A percentile compares a stretch with the other conserved stretches of the same genome.
phyloP scores from a whole-genome alignment of 306 rosid species.

The Vigna radiata region DNA sequence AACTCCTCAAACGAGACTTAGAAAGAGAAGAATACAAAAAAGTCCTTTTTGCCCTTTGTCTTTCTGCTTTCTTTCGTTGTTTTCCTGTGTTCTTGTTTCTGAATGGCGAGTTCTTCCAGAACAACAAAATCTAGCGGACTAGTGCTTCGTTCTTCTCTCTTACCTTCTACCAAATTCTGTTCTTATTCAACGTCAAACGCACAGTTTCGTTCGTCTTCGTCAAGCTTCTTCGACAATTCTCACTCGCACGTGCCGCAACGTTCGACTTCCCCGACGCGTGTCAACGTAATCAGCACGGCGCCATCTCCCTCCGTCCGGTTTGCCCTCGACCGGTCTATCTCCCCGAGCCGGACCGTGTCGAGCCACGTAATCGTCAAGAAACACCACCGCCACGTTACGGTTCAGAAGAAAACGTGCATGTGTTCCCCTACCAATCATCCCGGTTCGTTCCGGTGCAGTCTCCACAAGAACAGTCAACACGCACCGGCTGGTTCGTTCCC shows the following conservation, averaged over 20 bases:
- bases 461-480: slow-evolving; percentile 61
- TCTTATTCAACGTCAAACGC: slow-evolving; percentile 54
- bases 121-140: slow-evolving; percentile 62
- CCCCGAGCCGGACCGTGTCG: slow-evolving; percentile 74
- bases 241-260: slow-evolving; percentile 53
- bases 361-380: slow-evolving; percentile 56
- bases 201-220: slow-evolving; percentile 43
- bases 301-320: slow-evolving; percentile 66
- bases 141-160: slow-evolving; percentile 12
- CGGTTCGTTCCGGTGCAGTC: slow-evolving; percentile 88
- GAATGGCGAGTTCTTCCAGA: slow-evolving; percentile 67
- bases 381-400: slow-evolving; percentile 46
- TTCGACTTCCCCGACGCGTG: slow-evolving; percentile 79
- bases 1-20: slow-evolving; percentile 57
- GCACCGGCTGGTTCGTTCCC: slow-evolving; percentile 50
- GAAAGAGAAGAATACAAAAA: neutral
- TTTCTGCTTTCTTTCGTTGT: neutral
- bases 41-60: neutral
- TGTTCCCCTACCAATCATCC: slow-evolving; percentile 92
- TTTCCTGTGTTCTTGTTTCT: neutral
- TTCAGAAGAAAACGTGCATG: slow-evolving; percentile 74
- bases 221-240: slow-evolving; percentile 51
- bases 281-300: slow-evolving; percentile 54
- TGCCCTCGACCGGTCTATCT: slow-evolving; percentile 72
- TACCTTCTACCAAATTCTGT: slow-evolving; percentile 66